phyloP scores from a whole-genome alignment of 345 rosid genomes.

The Eucalyptus pauciflora region DNA sequence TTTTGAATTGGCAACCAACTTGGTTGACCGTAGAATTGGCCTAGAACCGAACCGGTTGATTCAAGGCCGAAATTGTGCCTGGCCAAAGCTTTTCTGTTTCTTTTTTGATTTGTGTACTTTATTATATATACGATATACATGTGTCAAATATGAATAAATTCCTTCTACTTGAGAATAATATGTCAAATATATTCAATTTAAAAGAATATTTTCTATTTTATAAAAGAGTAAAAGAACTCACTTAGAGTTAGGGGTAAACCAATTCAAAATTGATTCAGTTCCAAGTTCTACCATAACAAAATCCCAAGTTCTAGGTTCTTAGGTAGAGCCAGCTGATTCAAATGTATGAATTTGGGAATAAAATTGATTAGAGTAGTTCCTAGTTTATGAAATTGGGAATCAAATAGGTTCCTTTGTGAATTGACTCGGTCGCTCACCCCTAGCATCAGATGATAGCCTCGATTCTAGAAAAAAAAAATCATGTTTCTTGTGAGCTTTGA shows the following conservation, averaged over 20 bases:
- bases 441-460: background rate
- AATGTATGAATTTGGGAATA: background rate
- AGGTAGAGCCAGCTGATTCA: background rate
- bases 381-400: background rate
- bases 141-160: background rate
- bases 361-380: background rate
- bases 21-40: background rate
- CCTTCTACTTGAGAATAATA: background rate
- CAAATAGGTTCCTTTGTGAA: background rate
- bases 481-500: background rate
- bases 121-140: background rate
- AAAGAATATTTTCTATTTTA: background rate
- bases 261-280: background rate
- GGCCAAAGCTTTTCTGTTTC: background rate
- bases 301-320: background rate
- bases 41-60: accelerated
- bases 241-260: background rate
- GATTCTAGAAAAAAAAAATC: background rate
- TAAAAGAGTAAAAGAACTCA: background rate
- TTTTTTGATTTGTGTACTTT: background rate
- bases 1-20: background rate
- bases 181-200: background rate
- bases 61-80: background rate
- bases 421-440: accelerated
- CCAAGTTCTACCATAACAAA: background rate